phyloP scores from a whole-genome alignment of 306 rosid genomes.

The Sindora glabra region DNA sequence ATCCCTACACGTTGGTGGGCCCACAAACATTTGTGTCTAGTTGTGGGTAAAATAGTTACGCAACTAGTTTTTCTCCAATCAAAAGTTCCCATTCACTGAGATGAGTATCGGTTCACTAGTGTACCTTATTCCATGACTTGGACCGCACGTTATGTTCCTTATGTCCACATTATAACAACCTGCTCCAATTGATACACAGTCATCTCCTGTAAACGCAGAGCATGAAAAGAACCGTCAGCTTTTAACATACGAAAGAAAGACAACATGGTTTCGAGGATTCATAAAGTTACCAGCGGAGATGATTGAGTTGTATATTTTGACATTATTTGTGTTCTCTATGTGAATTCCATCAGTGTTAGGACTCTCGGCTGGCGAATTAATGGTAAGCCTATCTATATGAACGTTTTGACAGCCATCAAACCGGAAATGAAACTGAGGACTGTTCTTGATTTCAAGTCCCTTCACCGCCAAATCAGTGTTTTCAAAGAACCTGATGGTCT shows the following conservation, averaged over 20 bases:
- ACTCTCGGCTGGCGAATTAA: slow-evolving; percentile 32
- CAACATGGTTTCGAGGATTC: background rate
- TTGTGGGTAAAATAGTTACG: too few species aligned
- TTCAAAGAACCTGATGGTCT: slow-evolving; percentile 43
- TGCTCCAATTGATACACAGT: slow-evolving; percentile 50
- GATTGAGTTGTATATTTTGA: slow-evolving; percentile 28
- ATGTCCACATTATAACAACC: slow-evolving; percentile 48
- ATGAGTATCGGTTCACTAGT: background rate
- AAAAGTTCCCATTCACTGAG: too few species aligned
- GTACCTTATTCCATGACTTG: slow-evolving; percentile 63
- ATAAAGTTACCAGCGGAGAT: slow-evolving; percentile 30
- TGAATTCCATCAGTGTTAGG: slow-evolving; percentile 62
- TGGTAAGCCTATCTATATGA: slow-evolving; percentile 26
- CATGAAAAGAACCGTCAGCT: background rate
- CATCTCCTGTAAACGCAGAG: slow-evolving; percentile 32
- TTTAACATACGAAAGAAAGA: background rate
- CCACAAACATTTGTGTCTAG: too few species aligned
- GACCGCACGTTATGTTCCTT: slow-evolving; percentile 40
- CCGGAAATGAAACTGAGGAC: slow-evolving; percentile 39
- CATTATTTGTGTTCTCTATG: slow-evolving; percentile 37
- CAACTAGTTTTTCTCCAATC: too few species aligned
- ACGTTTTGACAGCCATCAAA: slow-evolving; percentile 39
- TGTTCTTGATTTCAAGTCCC: slow-evolving; percentile 39
- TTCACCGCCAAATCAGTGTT: slow-evolving; percentile 31
- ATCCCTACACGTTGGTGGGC: too few species aligned